These are phyloP conservation scores for Podila verticillata DNA, from an alignment of 192 early-diverging fungal genomes.

Conservation along the genomic window DNA sequence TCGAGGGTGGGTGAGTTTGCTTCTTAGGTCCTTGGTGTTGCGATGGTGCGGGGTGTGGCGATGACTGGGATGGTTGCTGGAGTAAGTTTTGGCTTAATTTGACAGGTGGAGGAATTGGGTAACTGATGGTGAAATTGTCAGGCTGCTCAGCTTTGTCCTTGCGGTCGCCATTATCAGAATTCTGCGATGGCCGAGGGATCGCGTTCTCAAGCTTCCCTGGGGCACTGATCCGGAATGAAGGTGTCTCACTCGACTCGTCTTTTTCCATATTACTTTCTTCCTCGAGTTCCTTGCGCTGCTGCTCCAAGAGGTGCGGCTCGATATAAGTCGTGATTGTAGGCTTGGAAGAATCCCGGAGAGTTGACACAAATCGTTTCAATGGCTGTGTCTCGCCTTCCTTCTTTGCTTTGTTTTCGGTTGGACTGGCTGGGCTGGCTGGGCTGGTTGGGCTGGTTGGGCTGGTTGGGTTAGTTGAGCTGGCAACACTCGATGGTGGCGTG, in stretches of 20 bases:
- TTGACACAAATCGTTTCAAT: conserved; percentile 38
- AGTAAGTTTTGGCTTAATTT: conserved; percentile 43
- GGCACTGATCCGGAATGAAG: conserved; percentile 31
- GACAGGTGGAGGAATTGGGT: conserved; percentile 45
- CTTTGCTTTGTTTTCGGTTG: not conserved
- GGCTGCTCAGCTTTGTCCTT: conserved; percentile 14
- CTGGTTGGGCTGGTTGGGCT: not conserved
- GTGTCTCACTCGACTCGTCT: not conserved
- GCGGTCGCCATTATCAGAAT: conserved; percentile 17
- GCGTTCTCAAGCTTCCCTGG: conserved; percentile 40
- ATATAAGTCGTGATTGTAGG: conserved; percentile 48
- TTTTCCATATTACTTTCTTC: not conserved
- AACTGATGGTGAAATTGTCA: conserved; percentile 33
- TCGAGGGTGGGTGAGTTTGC: conserved; percentile 2
- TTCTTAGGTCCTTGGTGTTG: conserved; percentile 12
- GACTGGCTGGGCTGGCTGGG: not conserved
- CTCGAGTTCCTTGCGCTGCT: conserved; percentile 39
- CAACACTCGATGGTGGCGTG: not conserved
- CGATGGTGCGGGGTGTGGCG: not conserved
- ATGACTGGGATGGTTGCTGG: conserved; percentile 21
- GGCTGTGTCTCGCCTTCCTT: conserved; percentile 22
- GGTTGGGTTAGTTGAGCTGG: not conserved
- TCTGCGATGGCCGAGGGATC: conserved; percentile 1
- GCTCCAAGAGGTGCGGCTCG: conserved; percentile 44
- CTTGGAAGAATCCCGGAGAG: conserved; percentile 40